Percentiles rank a stretch among this genome's conserved stretches.
Conservation (phyloP, 2,329 filamentous ascomycete genomes). For the Annulohypoxylon truncatum region DNA sequence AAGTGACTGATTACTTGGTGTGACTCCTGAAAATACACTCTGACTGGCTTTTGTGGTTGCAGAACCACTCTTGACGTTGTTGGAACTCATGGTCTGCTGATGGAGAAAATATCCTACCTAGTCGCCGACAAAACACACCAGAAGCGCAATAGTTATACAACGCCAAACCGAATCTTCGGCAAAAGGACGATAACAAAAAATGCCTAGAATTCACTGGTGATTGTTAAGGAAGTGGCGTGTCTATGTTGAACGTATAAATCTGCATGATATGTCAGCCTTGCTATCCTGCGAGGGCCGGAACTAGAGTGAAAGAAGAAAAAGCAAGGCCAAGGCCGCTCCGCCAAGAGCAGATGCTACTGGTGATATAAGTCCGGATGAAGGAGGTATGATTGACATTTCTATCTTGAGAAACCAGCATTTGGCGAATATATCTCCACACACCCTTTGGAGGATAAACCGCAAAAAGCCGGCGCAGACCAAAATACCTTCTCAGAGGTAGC, state of each 20-base stretch:
- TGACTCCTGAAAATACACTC: slow-evolving; percentile 57
- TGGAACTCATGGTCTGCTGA: slow-evolving; percentile 62
- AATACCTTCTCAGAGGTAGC: slow-evolving; percentile 1
- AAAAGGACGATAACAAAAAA: slow-evolving; percentile 13
- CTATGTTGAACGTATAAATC: slow-evolving; percentile 29
- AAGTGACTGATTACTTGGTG: slow-evolving; percentile 71
- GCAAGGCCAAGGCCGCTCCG: slow-evolving; percentile 9
- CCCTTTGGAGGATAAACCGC: slow-evolving; percentile 18
- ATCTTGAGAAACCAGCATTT: slow-evolving; percentile 23
- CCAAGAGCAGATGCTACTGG: slow-evolving; percentile 23
- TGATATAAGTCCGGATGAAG: slow-evolving; percentile 33
- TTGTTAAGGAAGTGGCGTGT: slow-evolving; percentile 11
- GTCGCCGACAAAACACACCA: slow-evolving; percentile 19
- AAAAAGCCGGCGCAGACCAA: slow-evolving; percentile 26
- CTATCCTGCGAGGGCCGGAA: slow-evolving; percentile 10
- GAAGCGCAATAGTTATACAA: slow-evolving; percentile 31
- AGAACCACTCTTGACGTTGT: slow-evolving; percentile 61
- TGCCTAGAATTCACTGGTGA: slow-evolving; percentile 15
- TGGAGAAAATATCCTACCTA: slow-evolving; percentile 27
- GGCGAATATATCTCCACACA: slow-evolving; percentile 31
- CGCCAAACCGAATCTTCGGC: slow-evolving; percentile 43
- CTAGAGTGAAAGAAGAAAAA: slow-evolving; percentile 6
- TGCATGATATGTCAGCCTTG: slow-evolving; percentile 31
- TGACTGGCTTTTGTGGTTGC: slow-evolving; percentile 64
- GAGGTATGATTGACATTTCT: slow-evolving; percentile 30